A percentile compares a stretch with the other conserved stretches of the same genome.
Evolutionary conservation across 192 early-diverging fungal species (phyloP).

Genomic region (Coemansia sp.): DNA sequence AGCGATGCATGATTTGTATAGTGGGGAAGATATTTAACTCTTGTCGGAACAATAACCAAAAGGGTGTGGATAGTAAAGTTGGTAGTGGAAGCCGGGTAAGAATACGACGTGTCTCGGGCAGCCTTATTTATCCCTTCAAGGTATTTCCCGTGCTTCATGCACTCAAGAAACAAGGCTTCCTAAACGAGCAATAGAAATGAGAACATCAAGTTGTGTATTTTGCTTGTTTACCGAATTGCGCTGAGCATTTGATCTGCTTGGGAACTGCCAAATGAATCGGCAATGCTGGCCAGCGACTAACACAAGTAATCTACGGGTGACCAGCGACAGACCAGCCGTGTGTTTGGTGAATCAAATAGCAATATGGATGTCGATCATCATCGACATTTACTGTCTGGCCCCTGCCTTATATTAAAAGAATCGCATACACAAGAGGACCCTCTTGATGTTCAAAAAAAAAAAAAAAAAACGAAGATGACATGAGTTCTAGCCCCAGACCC

Average conservation of each 20-base stretch:
- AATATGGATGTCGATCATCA: not conserved
- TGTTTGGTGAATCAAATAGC: not conserved
- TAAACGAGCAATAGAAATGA: not conserved
- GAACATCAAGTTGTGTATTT: not conserved
- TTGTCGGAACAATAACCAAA: not conserved
- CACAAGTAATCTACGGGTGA: not conserved
- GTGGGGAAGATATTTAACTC: not conserved
- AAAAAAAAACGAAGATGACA: not conserved
- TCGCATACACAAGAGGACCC: not conserved
- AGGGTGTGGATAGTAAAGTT: not conserved
- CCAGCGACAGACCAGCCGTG: not conserved
- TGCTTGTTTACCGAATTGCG: not conserved
- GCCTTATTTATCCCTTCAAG: not conserved
- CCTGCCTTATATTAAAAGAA: not conserved
- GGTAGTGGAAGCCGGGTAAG: not conserved
- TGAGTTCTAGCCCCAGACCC: not conserved
- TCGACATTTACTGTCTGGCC: not conserved
- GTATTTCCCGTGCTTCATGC: not conserved
- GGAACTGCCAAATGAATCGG: not conserved
- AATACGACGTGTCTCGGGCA: not conserved
- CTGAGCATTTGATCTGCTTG: slow-evolving; percentile 1
- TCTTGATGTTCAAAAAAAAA: not conserved
- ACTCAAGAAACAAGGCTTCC: not conserved
- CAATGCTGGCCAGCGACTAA: not conserved
- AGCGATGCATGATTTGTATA: slow-evolving; percentile 31